A percentile compares a stretch with the other conserved stretches of the same genome.
Conservation (phyloP, 306 rosid species). For the Begonia fuchsioides region DNA sequence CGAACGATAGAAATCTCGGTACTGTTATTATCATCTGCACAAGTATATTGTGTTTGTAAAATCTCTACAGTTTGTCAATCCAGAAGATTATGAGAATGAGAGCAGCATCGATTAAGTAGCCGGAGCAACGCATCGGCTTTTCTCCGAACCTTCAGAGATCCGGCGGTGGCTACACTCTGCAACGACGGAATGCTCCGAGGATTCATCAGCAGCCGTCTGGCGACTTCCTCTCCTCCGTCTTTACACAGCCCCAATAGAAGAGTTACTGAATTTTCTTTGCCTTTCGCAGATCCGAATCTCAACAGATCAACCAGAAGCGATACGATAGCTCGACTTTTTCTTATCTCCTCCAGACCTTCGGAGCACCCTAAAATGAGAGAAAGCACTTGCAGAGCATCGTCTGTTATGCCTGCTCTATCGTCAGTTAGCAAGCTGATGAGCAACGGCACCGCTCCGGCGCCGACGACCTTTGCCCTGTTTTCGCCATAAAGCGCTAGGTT, state of each 20-base stretch:
- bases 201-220: constrained; percentile 48
- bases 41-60: not conserved
- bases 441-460: constrained; percentile 41
- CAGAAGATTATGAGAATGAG: constrained; percentile 39
- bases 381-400: constrained; percentile 59
- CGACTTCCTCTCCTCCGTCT: constrained; percentile 75
- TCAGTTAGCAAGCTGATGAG: constrained; percentile 62
- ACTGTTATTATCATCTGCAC: too few species aligned
- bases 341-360: constrained; percentile 56
- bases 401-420: constrained; percentile 75
- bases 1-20: too few species aligned
- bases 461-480: constrained; percentile 40
- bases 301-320: constrained; percentile 74
- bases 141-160: constrained; percentile 64
- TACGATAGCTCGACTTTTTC: constrained; percentile 45
- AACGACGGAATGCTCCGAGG: constrained; percentile 78
- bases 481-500: constrained; percentile 65
- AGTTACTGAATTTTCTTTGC: constrained; percentile 69
- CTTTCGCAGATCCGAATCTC: constrained; percentile 79
- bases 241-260: constrained; percentile 69
- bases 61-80: constrained; percentile 13
- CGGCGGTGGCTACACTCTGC: constrained; percentile 58
- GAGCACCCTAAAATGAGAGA: constrained; percentile 53
- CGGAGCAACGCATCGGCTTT: constrained; percentile 80
- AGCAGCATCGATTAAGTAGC: constrained; percentile 67